Percentiles rank a stretch among this genome's conserved stretches.
phyloP scores from a whole-genome alignment of 345 rosid species.

The Eucalyptus pauciflora region DNA sequence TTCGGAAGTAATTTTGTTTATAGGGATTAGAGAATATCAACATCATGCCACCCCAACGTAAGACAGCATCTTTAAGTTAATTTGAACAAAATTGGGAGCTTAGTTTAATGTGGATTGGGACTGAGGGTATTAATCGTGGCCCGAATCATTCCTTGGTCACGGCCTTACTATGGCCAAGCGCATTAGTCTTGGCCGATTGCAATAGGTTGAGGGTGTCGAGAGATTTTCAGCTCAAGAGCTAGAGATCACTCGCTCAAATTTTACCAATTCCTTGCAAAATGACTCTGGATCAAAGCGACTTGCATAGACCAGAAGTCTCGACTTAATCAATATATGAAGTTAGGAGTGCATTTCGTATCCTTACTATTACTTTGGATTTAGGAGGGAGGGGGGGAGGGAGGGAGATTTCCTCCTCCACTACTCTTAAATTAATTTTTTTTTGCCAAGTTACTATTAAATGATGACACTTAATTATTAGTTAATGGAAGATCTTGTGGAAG shows the following conservation, averaged over 20 bases:
- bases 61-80: not conserved
- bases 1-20: not conserved
- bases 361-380: too few relatives aligned
- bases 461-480: not conserved
- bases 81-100: too few relatives aligned
- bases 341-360: too few relatives aligned
- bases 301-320: not conserved
- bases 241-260: too few relatives aligned
- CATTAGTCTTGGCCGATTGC: not conserved
- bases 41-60: not conserved
- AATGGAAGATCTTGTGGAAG: not conserved
- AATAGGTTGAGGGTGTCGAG: not conserved
- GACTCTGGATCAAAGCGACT: not conserved
- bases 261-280: not conserved
- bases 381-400: not conserved
- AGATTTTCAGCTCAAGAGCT: not conserved
- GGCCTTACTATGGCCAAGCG: too few relatives aligned
- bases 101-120: too few relatives aligned
- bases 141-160: too few relatives aligned
- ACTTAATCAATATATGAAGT: not conserved
- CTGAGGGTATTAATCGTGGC: fast-evolving
- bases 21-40: not conserved
- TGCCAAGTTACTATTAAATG: not conserved
- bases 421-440: not conserved
- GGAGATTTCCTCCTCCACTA: not conserved